Evolutionary conservation across 148 eudicot genomes (phyloP), one percentile per base, ranked within the genome.

Genomic region (Pouteria glomerata): DNA sequence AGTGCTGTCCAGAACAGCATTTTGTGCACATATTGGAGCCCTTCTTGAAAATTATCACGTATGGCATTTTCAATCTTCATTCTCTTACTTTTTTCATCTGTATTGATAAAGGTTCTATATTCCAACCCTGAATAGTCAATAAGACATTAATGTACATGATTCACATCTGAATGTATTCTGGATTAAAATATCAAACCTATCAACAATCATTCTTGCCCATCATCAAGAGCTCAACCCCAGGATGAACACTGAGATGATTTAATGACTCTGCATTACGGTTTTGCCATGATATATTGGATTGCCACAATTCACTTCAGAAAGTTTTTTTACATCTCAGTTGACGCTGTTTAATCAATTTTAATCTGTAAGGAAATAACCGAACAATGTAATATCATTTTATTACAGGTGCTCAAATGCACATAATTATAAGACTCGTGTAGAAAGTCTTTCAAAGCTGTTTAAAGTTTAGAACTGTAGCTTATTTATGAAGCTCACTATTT

Each of bases 1-100:
- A 88, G 75, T 82, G 84, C 68, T 95, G 99, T 63, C 93, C 94
- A 1, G 99, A 95, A 67, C 96, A 84, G 74, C 89, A 88, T 78
- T 95, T 95, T 66, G 84, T 95, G 71, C 96, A 95, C 85, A 95
- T 92, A 60, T 69, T 95, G 87, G 99, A 95, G 83, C 97, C 99
- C 73, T 95, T 95, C 83, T 76, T 95, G 84, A 95, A 95, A 74
- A 95, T 95, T 72, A 88, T 95, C 37, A 95, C 99, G 99, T 95
- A 92, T 56, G 97, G 69, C 6, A 26, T 69, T 62, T 70, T 53
- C 57, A 51, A 12, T 31, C 50, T 47, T 48, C 51, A 59, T 52
- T 26, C 6, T 26, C 6, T 41, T 57, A 35, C 57, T 1, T 12
- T 27, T 31, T 11, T 21, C 8, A 5, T 44, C 8, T 68, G 14